phyloP scores from a whole-genome alignment of 1,284 basidiomycete genomes.

The Boletellus dicymbophilus region DNA sequence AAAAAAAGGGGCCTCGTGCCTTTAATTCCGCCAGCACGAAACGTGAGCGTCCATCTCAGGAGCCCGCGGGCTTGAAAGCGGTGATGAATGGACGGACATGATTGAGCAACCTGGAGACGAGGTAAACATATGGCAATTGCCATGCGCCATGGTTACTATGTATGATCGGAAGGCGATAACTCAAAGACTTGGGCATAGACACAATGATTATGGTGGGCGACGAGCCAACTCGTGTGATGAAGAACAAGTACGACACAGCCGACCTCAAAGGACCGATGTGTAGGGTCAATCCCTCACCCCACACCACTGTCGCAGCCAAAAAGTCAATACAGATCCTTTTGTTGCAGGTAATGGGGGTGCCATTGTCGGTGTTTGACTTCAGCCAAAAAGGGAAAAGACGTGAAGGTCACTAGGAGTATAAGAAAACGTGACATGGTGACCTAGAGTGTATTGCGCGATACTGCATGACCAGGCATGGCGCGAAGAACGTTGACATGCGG shows the following conservation, averaged over 20 bases:
- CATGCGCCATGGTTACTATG: too few relatives aligned
- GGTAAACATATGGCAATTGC: too few relatives aligned
- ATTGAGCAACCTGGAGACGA: too few relatives aligned
- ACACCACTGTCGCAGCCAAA: constrained; percentile 1
- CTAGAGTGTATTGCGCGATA: constrained; percentile 3
- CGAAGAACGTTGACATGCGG: background rate
- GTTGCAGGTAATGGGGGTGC: background rate
- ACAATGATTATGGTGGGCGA: too few relatives aligned
- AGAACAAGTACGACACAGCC: background rate
- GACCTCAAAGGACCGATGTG: background rate
- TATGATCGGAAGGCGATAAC: too few relatives aligned
- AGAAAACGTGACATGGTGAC: constrained; percentile 5
- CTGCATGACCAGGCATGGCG: background rate
- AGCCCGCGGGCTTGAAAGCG: constrained; percentile 1
- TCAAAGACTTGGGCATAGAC: background rate
- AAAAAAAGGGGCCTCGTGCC: constrained; percentile 1
- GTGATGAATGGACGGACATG: background rate
- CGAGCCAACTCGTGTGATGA: too few relatives aligned
- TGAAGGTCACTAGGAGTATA: background rate
- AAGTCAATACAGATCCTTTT: background rate
- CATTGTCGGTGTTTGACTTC: background rate
- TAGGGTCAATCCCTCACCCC: background rate
- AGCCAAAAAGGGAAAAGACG: background rate
- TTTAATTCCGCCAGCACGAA: constrained; percentile 5
- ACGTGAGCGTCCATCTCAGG: constrained; percentile 2